Conservation (phyloP, 345 rosid species). For the Arabidopsis suecica region DNA sequence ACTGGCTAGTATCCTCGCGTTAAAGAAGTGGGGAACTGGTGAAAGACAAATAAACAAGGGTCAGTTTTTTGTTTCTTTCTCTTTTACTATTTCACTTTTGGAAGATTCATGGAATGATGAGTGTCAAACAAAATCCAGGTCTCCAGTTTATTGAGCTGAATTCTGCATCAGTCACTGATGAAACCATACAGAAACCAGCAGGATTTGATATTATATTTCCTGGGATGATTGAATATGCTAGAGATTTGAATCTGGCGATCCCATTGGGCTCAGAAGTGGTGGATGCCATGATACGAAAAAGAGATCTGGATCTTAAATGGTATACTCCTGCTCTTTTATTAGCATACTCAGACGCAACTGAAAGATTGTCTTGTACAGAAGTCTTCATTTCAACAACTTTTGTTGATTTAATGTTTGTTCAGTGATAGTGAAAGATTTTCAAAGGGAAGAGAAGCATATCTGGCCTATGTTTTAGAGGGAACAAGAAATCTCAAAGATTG, state of each 20-base stretch:
- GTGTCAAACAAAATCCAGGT: conserved; percentile 52
- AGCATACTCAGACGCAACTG: background rate
- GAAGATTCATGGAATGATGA: background rate
- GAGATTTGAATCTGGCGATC: conserved; percentile 61
- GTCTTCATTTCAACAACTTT: background rate
- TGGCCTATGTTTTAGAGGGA: conserved; percentile 77
- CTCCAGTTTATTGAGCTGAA: conserved; percentile 69
- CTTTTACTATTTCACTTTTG: conserved; percentile 16
- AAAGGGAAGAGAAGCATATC: conserved; percentile 63
- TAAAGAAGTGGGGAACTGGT: conserved; percentile 77
- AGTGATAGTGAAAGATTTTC: conserved; percentile 41
- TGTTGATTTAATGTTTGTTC: conserved; percentile 30
- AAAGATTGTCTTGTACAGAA: conserved; percentile 1
- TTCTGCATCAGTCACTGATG: conserved; percentile 62
- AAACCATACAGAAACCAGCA: conserved; percentile 57
- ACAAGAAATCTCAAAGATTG: conserved; percentile 59
- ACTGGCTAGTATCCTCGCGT: conserved; percentile 77
- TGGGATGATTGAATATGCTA: conserved; percentile 79
- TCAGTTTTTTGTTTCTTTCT: conserved; percentile 26
- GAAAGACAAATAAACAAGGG: conserved; percentile 72
- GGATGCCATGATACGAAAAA: conserved; percentile 55
- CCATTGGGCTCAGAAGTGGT: conserved; percentile 58
- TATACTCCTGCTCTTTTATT: conserved; percentile 32
- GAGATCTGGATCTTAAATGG: conserved; percentile 69
- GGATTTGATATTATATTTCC: conserved; percentile 88